Evolutionary conservation across 2,329 filamentous ascomycete genomes (phyloP), one percentile per base, ranked within the genome.

Genomic region (Plectosphaerella plurivora): DNA sequence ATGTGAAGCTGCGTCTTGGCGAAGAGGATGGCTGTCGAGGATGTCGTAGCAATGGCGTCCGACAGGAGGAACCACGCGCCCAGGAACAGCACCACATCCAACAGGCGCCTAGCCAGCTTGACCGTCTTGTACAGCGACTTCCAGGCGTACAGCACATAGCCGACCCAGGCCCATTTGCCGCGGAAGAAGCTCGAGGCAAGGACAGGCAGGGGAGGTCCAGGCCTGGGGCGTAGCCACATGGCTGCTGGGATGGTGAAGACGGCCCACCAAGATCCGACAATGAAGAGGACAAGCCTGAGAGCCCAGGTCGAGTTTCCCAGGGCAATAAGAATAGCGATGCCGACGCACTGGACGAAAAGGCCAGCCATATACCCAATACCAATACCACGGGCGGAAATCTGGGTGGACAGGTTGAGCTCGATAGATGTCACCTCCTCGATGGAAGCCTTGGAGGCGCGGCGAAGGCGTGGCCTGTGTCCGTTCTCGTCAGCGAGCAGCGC

Each of bases 1-100:
- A 99, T 99, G 58, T 88, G 83, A 10, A 99, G 76, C 57, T 91
- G 84, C 0, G 93, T 97, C 72, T 97, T 97, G 41, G 93, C 94
- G 66, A 97, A 99, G 10, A 99, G 78, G 25, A 97, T 91, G 1
- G 94, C 94, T 0, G 94, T 97, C 14, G 91, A 93, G 35, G 89
- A 94, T 1, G 96, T 93, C 0, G 94, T 97, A 8, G 94, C 94
- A 57, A 97, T 91, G 42, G 89, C 91, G 63, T 99, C 94, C 7
- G 89, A 96, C 2, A 99, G 79, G 28, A 99, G 78, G 66, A 99
- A 97, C 94, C 94, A 99, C 6, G 90, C 91, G 3, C 81, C 83
- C 5, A 99, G 79, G 66, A 94, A 94, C 7, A 93, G 74, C 25
- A 89, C 73, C 25, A 93, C 86, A 60, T 94, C 89, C 49, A 84